phyloP scores from a whole-genome alignment of 1,139 yeast species.

The Oligophagozyma castellii region DNA sequence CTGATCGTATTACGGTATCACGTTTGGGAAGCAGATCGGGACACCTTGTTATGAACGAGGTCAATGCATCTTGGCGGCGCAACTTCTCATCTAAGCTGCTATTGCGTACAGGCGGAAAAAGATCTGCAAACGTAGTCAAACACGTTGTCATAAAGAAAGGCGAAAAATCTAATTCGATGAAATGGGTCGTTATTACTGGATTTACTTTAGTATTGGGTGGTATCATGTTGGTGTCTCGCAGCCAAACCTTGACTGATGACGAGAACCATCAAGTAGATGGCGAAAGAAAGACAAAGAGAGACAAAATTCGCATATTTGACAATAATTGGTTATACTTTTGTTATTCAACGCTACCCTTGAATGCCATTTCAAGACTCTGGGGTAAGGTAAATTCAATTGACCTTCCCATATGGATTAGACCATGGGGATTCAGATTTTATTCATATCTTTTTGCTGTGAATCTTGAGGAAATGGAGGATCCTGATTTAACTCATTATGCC shows the following conservation, averaged over 20 bases:
- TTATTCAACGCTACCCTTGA: slow-evolving; percentile 81
- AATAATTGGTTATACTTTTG: slow-evolving; percentile 83
- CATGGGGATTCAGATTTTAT: slow-evolving; percentile 69
- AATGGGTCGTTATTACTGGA: slow-evolving; percentile 32
- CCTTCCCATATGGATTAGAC: slow-evolving; percentile 80
- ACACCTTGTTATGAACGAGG: no score
- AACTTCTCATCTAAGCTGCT: no score
- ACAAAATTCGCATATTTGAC: slow-evolving; percentile 17
- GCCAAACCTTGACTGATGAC: no score
- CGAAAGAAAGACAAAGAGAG: slow-evolving; percentile 13
- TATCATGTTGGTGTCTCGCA: slow-evolving; percentile 13
- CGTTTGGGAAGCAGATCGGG: no score
- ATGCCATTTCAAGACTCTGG: slow-evolving; percentile 87
- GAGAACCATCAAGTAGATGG: slow-evolving; percentile 12
- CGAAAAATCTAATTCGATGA: slow-evolving; percentile 20
- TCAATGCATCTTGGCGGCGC: no score
- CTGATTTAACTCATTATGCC: slow-evolving; percentile 56
- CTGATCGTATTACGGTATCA: slow-evolving; percentile 8
- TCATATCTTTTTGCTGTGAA: slow-evolving; percentile 77
- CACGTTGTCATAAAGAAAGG: no score
- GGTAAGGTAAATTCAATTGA: slow-evolving; percentile 76
- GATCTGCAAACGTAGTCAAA: no score
- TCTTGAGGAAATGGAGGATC: slow-evolving; percentile 77
- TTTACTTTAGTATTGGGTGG: slow-evolving; percentile 20
- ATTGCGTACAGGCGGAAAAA: no score